These are phyloP conservation scores for Lactuca saligna DNA, from an alignment of 129 eudicot species.

Conservation along the genomic window DNA sequence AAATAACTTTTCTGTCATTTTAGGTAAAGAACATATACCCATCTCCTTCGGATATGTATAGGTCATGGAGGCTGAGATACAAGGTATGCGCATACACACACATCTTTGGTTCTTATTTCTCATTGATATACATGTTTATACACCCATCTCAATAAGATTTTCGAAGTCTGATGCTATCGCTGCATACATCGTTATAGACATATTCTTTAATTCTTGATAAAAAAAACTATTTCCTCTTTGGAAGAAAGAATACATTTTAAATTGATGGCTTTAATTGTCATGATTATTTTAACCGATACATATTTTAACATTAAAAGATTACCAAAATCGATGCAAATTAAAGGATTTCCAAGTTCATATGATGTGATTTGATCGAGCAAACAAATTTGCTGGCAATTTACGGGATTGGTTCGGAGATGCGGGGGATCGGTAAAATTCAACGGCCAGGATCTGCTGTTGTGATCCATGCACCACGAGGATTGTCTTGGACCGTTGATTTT, in stretches of 20 bases:
- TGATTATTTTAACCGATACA: no score
- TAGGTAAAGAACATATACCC: background rate
- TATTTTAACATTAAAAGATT: no score
- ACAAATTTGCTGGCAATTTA: background rate
- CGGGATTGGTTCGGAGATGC: no score
- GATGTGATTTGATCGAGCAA: background rate
- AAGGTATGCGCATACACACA: slow-evolving; percentile 7
- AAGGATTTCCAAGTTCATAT: background rate
- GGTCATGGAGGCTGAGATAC: slow-evolving; percentile 7
- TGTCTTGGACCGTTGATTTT: background rate
- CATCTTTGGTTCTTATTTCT: background rate
- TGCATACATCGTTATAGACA: no score
- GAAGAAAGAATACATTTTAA: no score
- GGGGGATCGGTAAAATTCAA: background rate
- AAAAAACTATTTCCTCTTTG: no score
- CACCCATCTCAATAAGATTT: background rate
- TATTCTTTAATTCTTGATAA: background rate
- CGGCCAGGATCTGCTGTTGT: background rate
- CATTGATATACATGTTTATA: background rate
- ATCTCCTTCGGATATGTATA: slow-evolving; percentile 2
- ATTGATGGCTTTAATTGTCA: no score
- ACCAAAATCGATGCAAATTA: background rate
- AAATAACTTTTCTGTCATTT: no score
- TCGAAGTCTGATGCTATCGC: no score
- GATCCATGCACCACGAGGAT: background rate